Conservation (phyloP, 768 basidiomycete species). For the Suillus brevipes region DNA sequence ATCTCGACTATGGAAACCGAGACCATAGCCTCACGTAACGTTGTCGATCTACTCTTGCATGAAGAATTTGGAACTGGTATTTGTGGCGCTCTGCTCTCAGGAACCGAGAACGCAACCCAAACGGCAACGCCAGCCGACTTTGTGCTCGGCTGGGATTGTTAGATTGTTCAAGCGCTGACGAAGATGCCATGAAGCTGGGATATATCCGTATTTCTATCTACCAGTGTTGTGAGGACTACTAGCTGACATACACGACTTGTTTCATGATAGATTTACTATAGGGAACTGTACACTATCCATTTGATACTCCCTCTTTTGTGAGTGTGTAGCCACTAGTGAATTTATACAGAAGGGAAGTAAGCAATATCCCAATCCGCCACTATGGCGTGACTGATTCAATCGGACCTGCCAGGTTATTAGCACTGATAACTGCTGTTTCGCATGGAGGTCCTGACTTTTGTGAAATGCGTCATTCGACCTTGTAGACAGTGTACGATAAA, state of each 20-base stretch:
- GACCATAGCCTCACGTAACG: conserved; percentile 78
- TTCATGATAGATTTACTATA: not conserved
- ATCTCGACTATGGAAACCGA: conserved; percentile 96
- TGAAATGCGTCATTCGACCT: not conserved
- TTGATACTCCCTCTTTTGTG: not conserved
- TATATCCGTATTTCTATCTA: not conserved
- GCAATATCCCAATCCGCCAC: not conserved
- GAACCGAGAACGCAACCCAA: conserved; percentile 17
- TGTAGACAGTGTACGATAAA: not conserved
- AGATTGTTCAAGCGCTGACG: conserved; percentile 16
- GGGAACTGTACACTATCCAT: not conserved
- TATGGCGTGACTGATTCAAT: not conserved
- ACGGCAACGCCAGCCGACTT: conserved; percentile 39
- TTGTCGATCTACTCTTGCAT: conserved; percentile 74
- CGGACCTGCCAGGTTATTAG: not conserved
- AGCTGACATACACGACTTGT: not conserved
- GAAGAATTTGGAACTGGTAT: conserved; percentile 74
- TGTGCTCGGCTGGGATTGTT: conserved; percentile 80
- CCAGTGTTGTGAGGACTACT: not conserved
- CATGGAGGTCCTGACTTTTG: not conserved
- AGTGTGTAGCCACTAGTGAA: not conserved
- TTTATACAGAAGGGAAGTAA: not conserved
- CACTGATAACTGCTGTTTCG: not conserved
- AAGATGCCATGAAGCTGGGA: not conserved
- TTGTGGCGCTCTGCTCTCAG: conserved; percentile 50